These are phyloP conservation scores for Fagopyrum homotropicum DNA, from an alignment of 148 eudicot species.

Conservation along the genomic window DNA sequence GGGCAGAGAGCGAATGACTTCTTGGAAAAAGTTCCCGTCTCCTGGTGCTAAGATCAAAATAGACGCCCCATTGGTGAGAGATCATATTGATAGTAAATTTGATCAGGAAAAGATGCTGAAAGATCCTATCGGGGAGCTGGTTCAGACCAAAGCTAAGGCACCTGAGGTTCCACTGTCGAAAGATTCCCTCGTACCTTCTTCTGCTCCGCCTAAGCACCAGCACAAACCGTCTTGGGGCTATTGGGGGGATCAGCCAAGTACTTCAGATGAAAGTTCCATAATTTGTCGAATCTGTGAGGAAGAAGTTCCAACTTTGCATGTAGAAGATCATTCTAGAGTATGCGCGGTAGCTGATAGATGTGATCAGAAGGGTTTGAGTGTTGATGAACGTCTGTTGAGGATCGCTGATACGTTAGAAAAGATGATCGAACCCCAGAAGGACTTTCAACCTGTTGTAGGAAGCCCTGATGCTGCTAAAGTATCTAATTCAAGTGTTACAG, in stretches of 20 bases:
- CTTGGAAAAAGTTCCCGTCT: conserved; percentile 92
- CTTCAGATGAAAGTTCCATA: conserved; percentile 77
- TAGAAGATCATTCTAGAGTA: conserved; percentile 94
- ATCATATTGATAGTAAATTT: conserved; percentile 30
- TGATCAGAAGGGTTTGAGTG: conserved; percentile 90
- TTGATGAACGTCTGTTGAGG: conserved; percentile 77
- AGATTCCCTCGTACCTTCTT: conserved; percentile 42
- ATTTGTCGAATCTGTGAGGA: conserved; percentile 98
- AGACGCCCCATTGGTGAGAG: conserved; percentile 37
- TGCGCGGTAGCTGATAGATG: conserved; percentile 97
- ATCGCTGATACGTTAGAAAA: conserved; percentile 91
- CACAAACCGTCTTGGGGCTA: conserved; percentile 79
- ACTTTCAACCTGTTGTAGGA: conserved; percentile 57
- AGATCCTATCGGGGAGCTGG: conserved; percentile 30
- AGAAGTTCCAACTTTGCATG: conserved; percentile 92
- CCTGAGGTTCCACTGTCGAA: conserved; percentile 49
- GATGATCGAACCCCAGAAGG: conserved; percentile 69
- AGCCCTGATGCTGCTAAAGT: conserved; percentile 91
- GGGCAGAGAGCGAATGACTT: conserved; percentile 70
- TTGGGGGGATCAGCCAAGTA: conserved; percentile 73
- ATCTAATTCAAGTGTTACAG: conserved; percentile 85
- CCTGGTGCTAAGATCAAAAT: conserved; percentile 52
- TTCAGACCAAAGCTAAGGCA: conserved; percentile 28
- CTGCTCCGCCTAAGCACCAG: conserved; percentile 56
- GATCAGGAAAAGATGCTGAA: conserved; percentile 32